Conservation (phyloP, 257 asterid species). For the Forsythia suspensa region DNA sequence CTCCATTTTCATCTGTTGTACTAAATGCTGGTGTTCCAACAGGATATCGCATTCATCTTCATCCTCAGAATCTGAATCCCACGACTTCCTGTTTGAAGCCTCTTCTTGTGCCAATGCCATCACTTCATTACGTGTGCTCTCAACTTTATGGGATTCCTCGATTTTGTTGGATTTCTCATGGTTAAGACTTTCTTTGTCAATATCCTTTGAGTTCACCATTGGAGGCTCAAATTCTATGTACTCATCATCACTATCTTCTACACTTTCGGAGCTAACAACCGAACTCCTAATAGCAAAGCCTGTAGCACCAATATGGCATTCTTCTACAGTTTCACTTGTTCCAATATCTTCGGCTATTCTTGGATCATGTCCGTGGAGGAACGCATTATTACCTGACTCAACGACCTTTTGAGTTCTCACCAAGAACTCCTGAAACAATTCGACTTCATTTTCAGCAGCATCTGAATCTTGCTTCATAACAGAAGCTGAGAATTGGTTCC, state of each 20-base stretch:
- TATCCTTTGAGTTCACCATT: not conserved
- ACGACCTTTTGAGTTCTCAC: not conserved
- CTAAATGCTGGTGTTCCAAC: slow-evolving; percentile 65
- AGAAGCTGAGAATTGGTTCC: not conserved
- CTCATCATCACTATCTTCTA: slow-evolving; percentile 42
- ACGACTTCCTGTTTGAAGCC: slow-evolving; percentile 9
- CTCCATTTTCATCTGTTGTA: slow-evolving; percentile 81
- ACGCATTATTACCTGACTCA: not conserved
- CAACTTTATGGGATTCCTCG: slow-evolving; percentile 7
- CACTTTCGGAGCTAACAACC: not conserved
- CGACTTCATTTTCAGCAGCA: not conserved
- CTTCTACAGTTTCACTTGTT: not conserved
- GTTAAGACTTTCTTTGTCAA: not conserved
- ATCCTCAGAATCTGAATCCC: slow-evolving; percentile 43
- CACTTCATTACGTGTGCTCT: not conserved
- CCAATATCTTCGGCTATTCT: slow-evolving; percentile 10
- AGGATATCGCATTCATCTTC: slow-evolving; percentile 66
- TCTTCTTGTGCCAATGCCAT: not conserved
- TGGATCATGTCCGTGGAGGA: slow-evolving; percentile 26
- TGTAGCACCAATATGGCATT: not conserved
- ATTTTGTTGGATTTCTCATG: not conserved
- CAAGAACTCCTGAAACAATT: not conserved
- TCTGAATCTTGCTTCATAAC: slow-evolving; percentile 14
- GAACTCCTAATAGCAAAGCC: not conserved
- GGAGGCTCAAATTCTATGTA: slow-evolving; percentile 54